Evolutionary conservation across 306 rosid species (phyloP).

Genomic region (Canavalia ensiformis): DNA sequence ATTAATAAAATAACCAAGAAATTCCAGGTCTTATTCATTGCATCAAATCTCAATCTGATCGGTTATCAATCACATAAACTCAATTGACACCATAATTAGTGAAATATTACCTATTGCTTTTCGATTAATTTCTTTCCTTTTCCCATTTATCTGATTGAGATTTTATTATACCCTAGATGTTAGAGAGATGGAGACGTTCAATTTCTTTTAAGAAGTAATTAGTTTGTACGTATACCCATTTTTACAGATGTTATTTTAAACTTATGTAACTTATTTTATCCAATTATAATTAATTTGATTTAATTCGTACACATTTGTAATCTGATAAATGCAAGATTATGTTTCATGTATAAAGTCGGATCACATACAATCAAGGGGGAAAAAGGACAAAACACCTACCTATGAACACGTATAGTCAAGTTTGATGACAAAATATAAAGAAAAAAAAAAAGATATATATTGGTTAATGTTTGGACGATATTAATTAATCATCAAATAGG

Average conservation of each 20-base stretch:
- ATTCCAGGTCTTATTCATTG: conserved; percentile 36
- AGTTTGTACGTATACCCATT: too few relatives aligned
- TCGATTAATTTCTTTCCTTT: neutral
- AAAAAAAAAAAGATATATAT: neutral
- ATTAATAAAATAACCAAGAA: conserved; percentile 22
- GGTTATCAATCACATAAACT: conserved; percentile 27
- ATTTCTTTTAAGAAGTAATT: neutral
- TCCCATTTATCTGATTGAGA: neutral
- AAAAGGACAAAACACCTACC: neutral
- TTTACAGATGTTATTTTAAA: neutral
- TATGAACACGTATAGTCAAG: neutral
- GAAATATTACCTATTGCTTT: neutral
- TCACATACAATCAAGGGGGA: neutral
- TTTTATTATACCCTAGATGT: neutral
- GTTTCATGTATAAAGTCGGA: neutral
- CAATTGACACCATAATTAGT: conserved; percentile 27
- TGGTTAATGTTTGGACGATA: too few relatives aligned
- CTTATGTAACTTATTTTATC: neutral
- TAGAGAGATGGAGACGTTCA: neutral
- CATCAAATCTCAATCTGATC: conserved; percentile 30
- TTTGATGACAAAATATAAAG: neutral
- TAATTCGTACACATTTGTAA: neutral
- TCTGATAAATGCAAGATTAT: neutral
- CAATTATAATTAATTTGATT: neutral
- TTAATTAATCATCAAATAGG: too few relatives aligned